Evolutionary conservation across 2,329 filamentous ascomycete species (phyloP).

Genomic region (Colletotrichum gloeosporioides): DNA sequence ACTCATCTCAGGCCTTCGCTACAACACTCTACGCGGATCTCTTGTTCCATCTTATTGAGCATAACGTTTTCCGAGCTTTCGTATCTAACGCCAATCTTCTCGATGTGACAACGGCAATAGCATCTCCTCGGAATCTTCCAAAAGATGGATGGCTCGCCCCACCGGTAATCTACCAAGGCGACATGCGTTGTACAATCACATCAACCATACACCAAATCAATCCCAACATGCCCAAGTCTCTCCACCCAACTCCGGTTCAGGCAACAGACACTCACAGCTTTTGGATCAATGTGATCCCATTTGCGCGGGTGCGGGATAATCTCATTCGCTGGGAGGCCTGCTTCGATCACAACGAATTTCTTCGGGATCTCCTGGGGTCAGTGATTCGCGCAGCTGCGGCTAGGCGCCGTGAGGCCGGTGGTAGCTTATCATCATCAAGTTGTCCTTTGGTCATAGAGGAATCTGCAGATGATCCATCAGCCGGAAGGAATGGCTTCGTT

Average conservation of each 20-base stretch:
- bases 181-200: not conserved
- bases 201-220: not conserved
- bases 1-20: not conserved
- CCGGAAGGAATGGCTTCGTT: slow-evolving; percentile 22
- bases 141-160: not conserved
- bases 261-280: not conserved
- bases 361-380: slow-evolving; percentile 7
- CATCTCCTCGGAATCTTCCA: not conserved
- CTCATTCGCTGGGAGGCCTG: slow-evolving; percentile 4
- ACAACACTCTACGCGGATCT: slow-evolving; percentile 2
- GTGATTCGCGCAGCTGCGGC: not conserved
- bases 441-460: not conserved
- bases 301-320: slow-evolving; percentile 11
- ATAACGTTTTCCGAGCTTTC: slow-evolving; percentile 16
- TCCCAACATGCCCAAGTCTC: slow-evolving; percentile 8
- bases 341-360: slow-evolving; percentile 5
- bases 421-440: not conserved
- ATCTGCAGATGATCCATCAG: not conserved
- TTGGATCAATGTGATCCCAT: slow-evolving; percentile 19
- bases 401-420: not conserved
- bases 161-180: not conserved
- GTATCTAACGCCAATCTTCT: not conserved
- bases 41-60: slow-evolving; percentile 11
- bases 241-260: slow-evolving; percentile 1
- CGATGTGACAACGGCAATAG: not conserved